These are phyloP conservation scores for Cryptococcus hybrid DNA, from an alignment of 1,284 basidiomycete genomes.

Conservation along the genomic window DNA sequence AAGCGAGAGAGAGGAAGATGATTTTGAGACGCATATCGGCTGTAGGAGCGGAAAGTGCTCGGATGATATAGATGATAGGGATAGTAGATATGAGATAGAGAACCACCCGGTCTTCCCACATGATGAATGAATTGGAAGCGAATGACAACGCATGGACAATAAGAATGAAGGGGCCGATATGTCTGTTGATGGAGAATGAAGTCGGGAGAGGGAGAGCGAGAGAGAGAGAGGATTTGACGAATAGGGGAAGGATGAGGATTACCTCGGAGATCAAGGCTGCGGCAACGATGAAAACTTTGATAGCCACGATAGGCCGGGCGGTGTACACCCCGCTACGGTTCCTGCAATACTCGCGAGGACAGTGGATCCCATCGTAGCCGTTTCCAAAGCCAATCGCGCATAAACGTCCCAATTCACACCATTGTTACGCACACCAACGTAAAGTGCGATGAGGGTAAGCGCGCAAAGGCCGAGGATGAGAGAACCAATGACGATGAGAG, in stretches of 20 bases:
- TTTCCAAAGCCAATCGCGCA: constrained; percentile 41
- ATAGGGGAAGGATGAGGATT: constrained; percentile 32
- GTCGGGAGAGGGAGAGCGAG: constrained; percentile 3
- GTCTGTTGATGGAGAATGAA: constrained; percentile 24
- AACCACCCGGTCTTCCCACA: constrained; percentile 89
- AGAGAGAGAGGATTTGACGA: constrained; percentile 14
- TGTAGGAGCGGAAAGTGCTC: constrained; percentile 64
- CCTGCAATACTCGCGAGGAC: constrained; percentile 29
- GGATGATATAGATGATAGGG: constrained; percentile 58
- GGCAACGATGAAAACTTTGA: constrained; percentile 39
- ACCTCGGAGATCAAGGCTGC: constrained; percentile 37
- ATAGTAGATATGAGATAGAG: constrained; percentile 67
- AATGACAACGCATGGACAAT: constrained; percentile 69
- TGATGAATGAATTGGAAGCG: constrained; percentile 88
- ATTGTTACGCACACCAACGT: constrained; percentile 43
- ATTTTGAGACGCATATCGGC: constrained; percentile 70
- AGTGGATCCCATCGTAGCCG: constrained; percentile 25
- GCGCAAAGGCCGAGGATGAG: constrained; percentile 49
- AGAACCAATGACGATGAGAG: constrained; percentile 67
- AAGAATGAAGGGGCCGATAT: constrained; percentile 56
- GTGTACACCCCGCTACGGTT: constrained; percentile 32
- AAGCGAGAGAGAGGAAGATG: constrained; percentile 64
- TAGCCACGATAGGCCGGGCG: constrained; percentile 53
- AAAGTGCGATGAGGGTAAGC: constrained; percentile 43
- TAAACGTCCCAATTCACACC: constrained; percentile 44